Conservation (phyloP, 2,329 filamentous ascomycete species). For the Ilyonectria mors-panacis region DNA sequence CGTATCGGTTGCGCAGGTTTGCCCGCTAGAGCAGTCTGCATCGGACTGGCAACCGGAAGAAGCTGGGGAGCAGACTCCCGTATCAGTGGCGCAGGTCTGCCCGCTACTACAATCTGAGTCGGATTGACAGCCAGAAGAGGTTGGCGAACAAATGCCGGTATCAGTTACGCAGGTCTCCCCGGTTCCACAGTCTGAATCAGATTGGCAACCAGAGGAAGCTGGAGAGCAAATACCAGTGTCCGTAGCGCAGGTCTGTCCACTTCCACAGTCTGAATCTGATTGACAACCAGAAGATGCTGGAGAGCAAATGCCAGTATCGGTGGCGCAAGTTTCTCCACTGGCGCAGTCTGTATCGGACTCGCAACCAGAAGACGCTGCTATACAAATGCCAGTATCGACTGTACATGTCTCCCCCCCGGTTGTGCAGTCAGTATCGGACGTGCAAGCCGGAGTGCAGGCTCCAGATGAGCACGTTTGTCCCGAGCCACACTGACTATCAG, state of each 20-base stretch:
- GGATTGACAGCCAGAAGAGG: neutral
- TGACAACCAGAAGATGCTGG: neutral
- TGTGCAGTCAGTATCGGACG: neutral
- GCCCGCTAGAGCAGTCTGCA: neutral
- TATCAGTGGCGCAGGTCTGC: neutral
- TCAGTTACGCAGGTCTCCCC: neutral
- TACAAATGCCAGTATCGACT: neutral
- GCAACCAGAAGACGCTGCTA: neutral
- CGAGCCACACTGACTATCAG: neutral
- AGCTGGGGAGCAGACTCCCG: neutral
- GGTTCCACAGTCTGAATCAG: slow-evolving; percentile 11
- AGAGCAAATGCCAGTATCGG: neutral
- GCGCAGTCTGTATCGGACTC: neutral
- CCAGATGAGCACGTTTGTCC: neutral
- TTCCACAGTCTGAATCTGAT: neutral
- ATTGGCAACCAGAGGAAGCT: neutral
- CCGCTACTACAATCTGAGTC: neutral
- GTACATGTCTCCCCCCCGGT: neutral
- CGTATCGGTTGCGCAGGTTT: neutral
- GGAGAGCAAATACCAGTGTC: neutral
- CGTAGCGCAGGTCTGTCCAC: neutral
- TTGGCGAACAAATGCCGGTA: neutral
- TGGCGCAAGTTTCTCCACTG: too few relatives aligned
- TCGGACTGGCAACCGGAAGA: neutral
- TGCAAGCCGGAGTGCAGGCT: neutral